Conservation (phyloP, 768 basidiomycete genomes). For the Rhodocollybia butyracea region DNA sequence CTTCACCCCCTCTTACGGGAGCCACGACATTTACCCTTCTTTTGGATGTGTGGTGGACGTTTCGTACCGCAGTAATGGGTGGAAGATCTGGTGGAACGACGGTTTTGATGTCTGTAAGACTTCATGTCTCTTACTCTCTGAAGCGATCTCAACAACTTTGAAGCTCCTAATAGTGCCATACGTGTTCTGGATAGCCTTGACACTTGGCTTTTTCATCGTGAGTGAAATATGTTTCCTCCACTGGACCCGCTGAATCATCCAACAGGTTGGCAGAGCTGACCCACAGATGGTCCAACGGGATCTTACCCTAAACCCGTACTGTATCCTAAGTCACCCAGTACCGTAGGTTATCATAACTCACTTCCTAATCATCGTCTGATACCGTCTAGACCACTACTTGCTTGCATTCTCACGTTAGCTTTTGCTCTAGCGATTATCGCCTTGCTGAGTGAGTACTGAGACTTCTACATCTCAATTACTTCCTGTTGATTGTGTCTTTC, state of each 20-base stretch:
- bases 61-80: background rate
- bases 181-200: background rate
- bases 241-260: no score
- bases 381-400: background rate
- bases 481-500: background rate
- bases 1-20: constrained; percentile 4
- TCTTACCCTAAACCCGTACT: background rate
- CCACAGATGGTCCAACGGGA: background rate
- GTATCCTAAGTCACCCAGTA: background rate
- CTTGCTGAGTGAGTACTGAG: background rate
- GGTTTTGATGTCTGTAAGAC: background rate
- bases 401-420: background rate
- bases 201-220: background rate
- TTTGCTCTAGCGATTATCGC: background rate
- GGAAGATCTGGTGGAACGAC: background rate
- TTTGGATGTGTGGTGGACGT: background rate
- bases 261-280: background rate
- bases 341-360: background rate
- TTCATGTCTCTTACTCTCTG: background rate
- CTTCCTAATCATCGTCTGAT: background rate
- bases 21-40: background rate
- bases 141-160: background rate
- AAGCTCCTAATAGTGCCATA: background rate
- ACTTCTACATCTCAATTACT: no score
- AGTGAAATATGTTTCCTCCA: no score